Evolutionary conservation across 352 stramenopile species (phyloP), one percentile per base, ranked within the genome.

Genomic region (Blastocystis sp.): DNA sequence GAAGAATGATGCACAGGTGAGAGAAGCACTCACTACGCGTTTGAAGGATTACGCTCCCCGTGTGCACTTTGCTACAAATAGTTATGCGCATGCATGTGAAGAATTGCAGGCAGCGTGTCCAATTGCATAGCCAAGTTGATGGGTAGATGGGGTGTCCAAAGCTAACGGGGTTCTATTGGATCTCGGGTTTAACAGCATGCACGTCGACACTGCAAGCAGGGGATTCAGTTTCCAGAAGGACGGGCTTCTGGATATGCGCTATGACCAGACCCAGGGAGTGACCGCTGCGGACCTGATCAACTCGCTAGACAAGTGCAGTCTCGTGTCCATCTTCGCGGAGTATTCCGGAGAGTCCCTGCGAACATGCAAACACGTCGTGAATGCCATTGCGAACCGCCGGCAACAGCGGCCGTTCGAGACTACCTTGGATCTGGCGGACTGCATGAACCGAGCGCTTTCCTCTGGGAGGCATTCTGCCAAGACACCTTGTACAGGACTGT

Each of bases 231-330:
- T 89, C 40, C 81, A 80, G 21, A n/a, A 60, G 28, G 74, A 89
- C 23, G 88, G 88, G 1, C 62, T 34, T 14, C 71, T 90, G 10
- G 88, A 90, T 56, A 90, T 90, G 88, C 88, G 88, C n/a, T 88
- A 89, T 48, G 62, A 89, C 64, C 74, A 76, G 41, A 60, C n/a
- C 1, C 23, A 64, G 28, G 56, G 28, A 62, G 59, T 89, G 2
- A 74, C 45, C 9, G 88, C 88, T 9, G 38, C 56, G 11, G 86
- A 87, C 38, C 53, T 88, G 17, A 41, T 89, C 9, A 89, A 89
- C 56, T 14, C 67, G 14, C 62, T 80, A 7, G 59, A 67, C 41
- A 21, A 60, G 23, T 14, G 56, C 17, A 43, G 52, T n/a, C 61
- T 89, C 17, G 48, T 60, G n/a, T 67, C 48, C 10, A 78, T 89